Conservation (phyloP, 2,329 filamentous ascomycete genomes). For the Ilyonectria robusta region DNA sequence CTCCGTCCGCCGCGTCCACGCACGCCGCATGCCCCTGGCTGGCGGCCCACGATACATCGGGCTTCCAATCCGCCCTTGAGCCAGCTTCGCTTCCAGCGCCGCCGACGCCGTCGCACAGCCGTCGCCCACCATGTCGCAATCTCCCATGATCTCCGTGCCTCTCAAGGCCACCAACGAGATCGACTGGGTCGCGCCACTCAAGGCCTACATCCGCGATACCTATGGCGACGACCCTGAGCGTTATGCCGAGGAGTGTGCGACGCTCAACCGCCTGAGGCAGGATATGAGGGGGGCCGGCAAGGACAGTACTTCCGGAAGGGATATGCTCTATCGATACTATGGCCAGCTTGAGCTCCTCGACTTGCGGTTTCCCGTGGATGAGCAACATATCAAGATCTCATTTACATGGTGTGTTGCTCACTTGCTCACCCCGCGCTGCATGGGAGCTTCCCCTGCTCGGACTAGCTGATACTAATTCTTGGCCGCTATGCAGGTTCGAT, state of each 20-base stretch:
- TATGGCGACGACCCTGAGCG: constrained; percentile 98
- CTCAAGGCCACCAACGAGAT: constrained; percentile 97
- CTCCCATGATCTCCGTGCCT: constrained; percentile 95
- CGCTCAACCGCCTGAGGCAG: constrained; percentile 93
- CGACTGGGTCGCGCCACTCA: constrained; percentile 94
- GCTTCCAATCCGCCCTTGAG: constrained; percentile 35
- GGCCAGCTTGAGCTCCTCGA: constrained; percentile 96
- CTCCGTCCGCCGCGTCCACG: constrained; percentile 28
- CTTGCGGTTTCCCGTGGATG: constrained; percentile 94
- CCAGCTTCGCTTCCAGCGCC: constrained; percentile 15
- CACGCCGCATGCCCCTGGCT: constrained; percentile 41
- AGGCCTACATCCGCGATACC: constrained; percentile 91
- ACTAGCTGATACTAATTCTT: constrained; percentile 26
- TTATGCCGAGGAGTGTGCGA: constrained; percentile 95
- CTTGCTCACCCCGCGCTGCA: neutral
- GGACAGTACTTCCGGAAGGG: constrained; percentile 93
- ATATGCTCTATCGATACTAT: constrained; percentile 97
- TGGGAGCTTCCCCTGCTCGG: neutral
- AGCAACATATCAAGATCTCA: constrained; percentile 98
- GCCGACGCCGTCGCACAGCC: constrained; percentile 17
- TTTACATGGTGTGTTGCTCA: constrained; percentile 86
- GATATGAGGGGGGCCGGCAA: constrained; percentile 98
- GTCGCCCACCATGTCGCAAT: constrained; percentile 76
- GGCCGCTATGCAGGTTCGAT: constrained; percentile 82
- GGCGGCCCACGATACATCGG: constrained; percentile 25